Base-by-base conservation (phyloP, 768 basidiomycete species). In the Candolleomyces aberdarensis region DNA sequence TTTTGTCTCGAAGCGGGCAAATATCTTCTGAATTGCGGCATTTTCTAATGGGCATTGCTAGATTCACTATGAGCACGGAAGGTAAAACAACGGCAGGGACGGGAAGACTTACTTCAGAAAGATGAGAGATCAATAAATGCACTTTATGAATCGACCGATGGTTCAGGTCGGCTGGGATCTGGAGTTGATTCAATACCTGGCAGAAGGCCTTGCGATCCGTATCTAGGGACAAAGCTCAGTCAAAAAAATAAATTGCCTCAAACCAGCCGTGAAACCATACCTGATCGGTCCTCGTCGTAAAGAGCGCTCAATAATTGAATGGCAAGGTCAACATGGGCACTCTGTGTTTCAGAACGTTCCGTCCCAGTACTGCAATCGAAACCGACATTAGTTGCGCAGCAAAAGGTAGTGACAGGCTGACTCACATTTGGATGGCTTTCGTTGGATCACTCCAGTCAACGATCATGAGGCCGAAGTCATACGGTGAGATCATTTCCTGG, bases 361-460 rank as follows among this genome's bases (percentile, higher is more conserved):
- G 3, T 9, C 58, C 65, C 26, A 62, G 60, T 29, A 50, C 60
- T 64, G 29, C 14, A 14, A 56, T 20, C 29, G 52, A 32, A 41
- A 57, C 41, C 22, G 14, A 62, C 32, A 15, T 57, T 22, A 40
- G 10, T 20, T 2, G 8, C 50, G 4, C n/a, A 11, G 22, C 13
- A 31, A 2, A 3, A 11, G 31, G 14, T 15, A 1, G 39, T 1
- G 22, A 44, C 14, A 40, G 41, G 11, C 61, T 5, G 15, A 64
- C 79, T 50, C 54, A 76, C 74, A 69, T 74, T 78, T 77, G 67
- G 68, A 84, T 80, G 40, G 83, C 81, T 67, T 91, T 93, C 67
- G 84, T 79, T 0, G 92, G 90, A 69, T 96, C 89, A 3, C 90
- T 92, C 94, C 94, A 96, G 64, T 95, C 93, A 2, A 89, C 80